Conservation (phyloP, 1,284 basidiomycete species). For the Schizophyllum commune region DNA sequence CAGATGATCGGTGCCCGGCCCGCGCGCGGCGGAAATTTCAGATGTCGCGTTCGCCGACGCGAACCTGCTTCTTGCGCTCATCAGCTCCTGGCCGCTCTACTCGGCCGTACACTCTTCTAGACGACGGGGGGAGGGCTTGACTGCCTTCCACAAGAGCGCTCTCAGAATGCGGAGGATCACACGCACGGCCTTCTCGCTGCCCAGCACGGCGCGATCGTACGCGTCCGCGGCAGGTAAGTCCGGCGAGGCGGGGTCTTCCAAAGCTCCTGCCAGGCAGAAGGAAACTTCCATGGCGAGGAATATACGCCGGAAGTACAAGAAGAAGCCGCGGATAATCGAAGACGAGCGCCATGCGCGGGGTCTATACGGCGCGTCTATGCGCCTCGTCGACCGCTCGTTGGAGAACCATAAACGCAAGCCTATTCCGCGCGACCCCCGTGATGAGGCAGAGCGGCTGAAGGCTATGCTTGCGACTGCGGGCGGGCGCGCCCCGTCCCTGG, state of each 20-base stretch:
- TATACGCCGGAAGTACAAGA: background rate
- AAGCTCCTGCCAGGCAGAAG: background rate
- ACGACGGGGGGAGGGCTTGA: too few relatives aligned
- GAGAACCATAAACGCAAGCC: background rate
- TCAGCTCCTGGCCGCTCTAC: too few relatives aligned
- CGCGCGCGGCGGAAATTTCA: background rate
- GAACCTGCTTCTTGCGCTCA: too few relatives aligned
- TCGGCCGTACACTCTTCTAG: too few relatives aligned
- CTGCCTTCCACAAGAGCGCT: too few relatives aligned
- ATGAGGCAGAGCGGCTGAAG: background rate
- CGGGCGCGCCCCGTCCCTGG: slow-evolving; percentile 2
- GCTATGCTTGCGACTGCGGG: background rate
- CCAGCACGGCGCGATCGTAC: background rate
- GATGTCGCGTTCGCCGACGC: too few relatives aligned
- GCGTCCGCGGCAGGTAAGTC: background rate
- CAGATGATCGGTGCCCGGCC: too few relatives aligned
- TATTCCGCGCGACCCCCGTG: background rate
- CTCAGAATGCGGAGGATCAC: background rate
- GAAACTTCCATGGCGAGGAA: background rate
- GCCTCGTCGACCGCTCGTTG: background rate
- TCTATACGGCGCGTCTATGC: background rate
- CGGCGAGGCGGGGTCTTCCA: background rate
- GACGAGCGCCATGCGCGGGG: background rate
- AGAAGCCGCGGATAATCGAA: background rate
- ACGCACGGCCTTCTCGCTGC: too few relatives aligned